Conservation (phyloP, 768 basidiomycete genomes). For the Heimioporus sp. region DNA sequence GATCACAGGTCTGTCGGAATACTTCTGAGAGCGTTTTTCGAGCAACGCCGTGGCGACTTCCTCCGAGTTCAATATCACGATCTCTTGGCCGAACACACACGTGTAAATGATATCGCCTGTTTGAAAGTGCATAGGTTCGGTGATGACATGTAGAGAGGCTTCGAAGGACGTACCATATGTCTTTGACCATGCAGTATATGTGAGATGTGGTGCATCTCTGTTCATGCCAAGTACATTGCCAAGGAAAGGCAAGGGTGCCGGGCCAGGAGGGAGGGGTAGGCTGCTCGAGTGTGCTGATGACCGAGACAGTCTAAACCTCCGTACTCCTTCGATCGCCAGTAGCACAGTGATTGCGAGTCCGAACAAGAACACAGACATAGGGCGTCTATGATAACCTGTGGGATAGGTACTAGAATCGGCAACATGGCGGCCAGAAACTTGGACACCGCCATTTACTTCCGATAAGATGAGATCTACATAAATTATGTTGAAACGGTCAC, state of each 20-base stretch:
- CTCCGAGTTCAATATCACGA: slow-evolving; percentile 50
- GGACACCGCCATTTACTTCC: no score
- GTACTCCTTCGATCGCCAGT: neutral
- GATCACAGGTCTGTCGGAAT: slow-evolving; percentile 33
- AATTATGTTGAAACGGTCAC: no score
- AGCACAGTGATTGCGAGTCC: neutral
- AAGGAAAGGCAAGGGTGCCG: slow-evolving; percentile 9
- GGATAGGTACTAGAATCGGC: no score
- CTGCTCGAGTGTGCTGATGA: neutral
- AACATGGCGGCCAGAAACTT: no score
- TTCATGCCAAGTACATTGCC: slow-evolving; percentile 12
- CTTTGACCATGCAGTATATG: slow-evolving; percentile 18
- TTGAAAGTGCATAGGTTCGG: no score
- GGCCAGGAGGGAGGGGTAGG: slow-evolving; percentile 18
- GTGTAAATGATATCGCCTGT: slow-evolving; percentile 8
- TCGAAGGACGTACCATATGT: slow-evolving; percentile 11
- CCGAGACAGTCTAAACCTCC: neutral
- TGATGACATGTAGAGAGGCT: neutral
- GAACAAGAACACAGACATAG: neutral
- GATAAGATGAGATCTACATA: no score
- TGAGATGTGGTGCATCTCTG: slow-evolving; percentile 6
- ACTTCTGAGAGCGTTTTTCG: slow-evolving; percentile 50
- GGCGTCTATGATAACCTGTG: no score
- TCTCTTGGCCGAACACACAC: slow-evolving; percentile 39
- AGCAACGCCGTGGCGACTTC: slow-evolving; percentile 46